Percentiles rank a stretch among this genome's conserved stretches.
These are phyloP conservation scores for Stylonectria norvegica DNA, from an alignment of 2,329 filamentous ascomycete genomes.

Conservation along the genomic window DNA sequence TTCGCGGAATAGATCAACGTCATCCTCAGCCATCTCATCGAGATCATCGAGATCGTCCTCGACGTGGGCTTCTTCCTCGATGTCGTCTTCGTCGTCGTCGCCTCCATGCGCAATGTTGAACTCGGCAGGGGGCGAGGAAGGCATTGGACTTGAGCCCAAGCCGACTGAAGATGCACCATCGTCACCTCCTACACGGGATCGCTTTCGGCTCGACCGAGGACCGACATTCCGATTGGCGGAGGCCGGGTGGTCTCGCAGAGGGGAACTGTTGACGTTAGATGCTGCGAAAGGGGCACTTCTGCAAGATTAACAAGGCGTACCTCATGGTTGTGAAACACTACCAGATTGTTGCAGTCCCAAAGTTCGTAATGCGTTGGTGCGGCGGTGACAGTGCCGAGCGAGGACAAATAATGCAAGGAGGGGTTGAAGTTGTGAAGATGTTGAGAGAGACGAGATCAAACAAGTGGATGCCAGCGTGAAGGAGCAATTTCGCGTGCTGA, in stretches of 20 bases:
- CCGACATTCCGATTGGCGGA: constrained; percentile 75
- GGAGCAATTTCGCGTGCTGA: constrained; percentile 25
- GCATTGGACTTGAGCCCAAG: constrained; percentile 58
- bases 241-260: constrained; percentile 73
- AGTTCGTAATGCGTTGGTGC: constrained; percentile 1
- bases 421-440: constrained; percentile 21
- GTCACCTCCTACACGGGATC: constrained; percentile 51
- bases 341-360: neutral
- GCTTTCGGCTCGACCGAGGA: constrained; percentile 51
- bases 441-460: constrained; percentile 12
- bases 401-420: constrained; percentile 15
- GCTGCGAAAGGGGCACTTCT: neutral
- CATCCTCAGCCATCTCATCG: constrained; percentile 78
- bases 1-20: constrained; percentile 73
- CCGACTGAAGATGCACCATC: constrained; percentile 50
- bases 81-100: constrained; percentile 69
- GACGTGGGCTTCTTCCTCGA: constrained; percentile 67
- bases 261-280: constrained; percentile 58
- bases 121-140: constrained; percentile 60
- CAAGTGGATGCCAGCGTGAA: constrained; percentile 16
- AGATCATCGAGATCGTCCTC: constrained; percentile 74
- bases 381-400: constrained; percentile 1
- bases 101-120: constrained; percentile 63
- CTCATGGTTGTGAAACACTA: constrained; percentile 12
- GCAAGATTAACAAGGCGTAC: constrained; percentile 3